Evolutionary conservation across 371 early-diverging fungal genomes (phyloP).

Genomic region (Rhizopus sp.): DNA sequence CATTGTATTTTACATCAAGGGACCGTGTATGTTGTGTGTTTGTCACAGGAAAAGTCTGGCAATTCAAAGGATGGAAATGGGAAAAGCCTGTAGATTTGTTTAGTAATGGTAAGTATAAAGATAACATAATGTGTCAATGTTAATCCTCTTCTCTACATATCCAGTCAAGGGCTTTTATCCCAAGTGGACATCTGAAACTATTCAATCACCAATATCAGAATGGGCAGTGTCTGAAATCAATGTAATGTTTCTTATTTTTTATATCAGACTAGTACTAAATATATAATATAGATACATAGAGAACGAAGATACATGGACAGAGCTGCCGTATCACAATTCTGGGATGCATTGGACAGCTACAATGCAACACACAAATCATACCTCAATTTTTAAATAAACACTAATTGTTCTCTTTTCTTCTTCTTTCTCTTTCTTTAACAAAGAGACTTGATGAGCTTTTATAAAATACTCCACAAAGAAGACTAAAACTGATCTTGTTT

Average conservation of each 20-base stretch:
- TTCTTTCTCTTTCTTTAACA: not conserved
- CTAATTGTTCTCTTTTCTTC: not conserved
- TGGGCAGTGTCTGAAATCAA: constrained; percentile 82
- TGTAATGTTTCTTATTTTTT: constrained; percentile 33
- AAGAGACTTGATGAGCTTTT: too few relatives aligned
- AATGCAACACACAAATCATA: constrained; percentile 61
- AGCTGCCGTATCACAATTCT: constrained; percentile 76
- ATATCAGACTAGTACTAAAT: not conserved
- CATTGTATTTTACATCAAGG: constrained; percentile 35
- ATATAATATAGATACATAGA: constrained; percentile 63
- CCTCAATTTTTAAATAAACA: constrained; percentile 44
- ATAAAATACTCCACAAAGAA: too few relatives aligned
- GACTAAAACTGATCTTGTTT: too few relatives aligned
- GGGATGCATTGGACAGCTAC: constrained; percentile 73
- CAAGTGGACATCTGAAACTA: constrained; percentile 76
- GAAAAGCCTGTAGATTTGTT: constrained; percentile 81
- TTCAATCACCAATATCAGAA: constrained; percentile 53
- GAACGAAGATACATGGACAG: constrained; percentile 75
- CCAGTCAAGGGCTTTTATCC: constrained; percentile 78
- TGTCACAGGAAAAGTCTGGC: constrained; percentile 89
- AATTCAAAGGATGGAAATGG: constrained; percentile 92
- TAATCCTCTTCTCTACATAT: not conserved
- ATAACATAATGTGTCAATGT: not conserved
- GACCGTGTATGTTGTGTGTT: constrained; percentile 89
- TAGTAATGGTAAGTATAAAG: constrained; percentile 55